A percentile compares a stretch with the other conserved stretches of the same genome.
Evolutionary conservation across 2,329 filamentous ascomycete genomes (phyloP).

Genomic region (Lasiodiplodia sp.): DNA sequence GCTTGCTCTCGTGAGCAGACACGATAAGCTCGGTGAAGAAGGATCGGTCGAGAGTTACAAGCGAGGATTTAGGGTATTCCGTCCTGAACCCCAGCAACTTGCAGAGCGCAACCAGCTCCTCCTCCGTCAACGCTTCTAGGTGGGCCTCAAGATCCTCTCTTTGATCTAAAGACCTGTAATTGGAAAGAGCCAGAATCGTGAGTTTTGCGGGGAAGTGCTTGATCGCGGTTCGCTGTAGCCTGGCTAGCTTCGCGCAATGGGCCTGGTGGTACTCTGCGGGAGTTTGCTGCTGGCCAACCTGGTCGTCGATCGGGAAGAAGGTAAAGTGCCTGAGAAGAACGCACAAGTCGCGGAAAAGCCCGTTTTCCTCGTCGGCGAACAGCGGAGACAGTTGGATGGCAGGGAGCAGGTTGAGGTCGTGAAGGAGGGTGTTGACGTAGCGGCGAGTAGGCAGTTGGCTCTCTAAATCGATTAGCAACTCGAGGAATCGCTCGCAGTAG

Average conservation of each 20-base stretch:
- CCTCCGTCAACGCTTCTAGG: conserved; percentile 74
- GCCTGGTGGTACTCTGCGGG: conserved; percentile 77
- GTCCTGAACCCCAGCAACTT: conserved; percentile 78
- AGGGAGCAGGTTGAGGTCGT: conserved; percentile 83
- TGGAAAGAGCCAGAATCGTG: conserved; percentile 88
- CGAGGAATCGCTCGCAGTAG: conserved; percentile 93
- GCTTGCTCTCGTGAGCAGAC: conserved; percentile 75
- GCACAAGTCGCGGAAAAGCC: conserved; percentile 80
- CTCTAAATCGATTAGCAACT: conserved; percentile 87
- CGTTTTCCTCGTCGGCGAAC: conserved; percentile 76
- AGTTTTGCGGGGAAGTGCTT: conserved; percentile 89
- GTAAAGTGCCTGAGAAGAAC: conserved; percentile 85
- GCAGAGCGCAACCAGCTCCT: conserved; percentile 75
- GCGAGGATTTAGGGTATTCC: conserved; percentile 76
- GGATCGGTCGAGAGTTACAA: conserved; percentile 67
- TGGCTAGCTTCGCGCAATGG: conserved; percentile 79
- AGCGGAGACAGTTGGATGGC: conserved; percentile 80
- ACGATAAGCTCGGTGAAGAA: conserved; percentile 77
- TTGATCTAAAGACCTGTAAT: conserved; percentile 87
- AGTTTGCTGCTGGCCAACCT: conserved; percentile 79
- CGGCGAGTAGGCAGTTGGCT: conserved; percentile 93
- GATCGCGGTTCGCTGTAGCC: conserved; percentile 78
- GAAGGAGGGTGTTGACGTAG: conserved; percentile 88
- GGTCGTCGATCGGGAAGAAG: conserved; percentile 89
- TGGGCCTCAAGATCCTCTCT: conserved; percentile 79